Evolutionary conservation across 139 green algal genomes (phyloP).

Genomic region (Tetradesmus lagerheimii): DNA sequence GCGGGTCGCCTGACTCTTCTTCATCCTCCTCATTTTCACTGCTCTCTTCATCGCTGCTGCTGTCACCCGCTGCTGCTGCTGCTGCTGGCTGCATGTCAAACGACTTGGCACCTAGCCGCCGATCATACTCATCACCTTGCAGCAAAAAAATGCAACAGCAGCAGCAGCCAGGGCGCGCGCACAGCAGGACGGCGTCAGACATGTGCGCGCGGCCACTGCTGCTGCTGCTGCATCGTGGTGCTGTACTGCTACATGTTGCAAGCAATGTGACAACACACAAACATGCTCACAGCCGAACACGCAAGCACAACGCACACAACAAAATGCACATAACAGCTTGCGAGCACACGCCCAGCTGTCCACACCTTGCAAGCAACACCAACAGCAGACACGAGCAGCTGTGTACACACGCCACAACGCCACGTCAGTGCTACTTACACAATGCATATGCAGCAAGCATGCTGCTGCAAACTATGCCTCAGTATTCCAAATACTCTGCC

Average conservation of each 20-base stretch:
- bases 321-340: too few relatives aligned
- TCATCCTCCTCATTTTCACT: conserved; percentile 8
- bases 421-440: too few relatives aligned
- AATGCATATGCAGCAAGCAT: too few relatives aligned
- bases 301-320: too few relatives aligned
- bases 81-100: conserved; percentile 3
- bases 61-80: not conserved
- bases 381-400: too few relatives aligned
- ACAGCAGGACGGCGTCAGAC: not conserved
- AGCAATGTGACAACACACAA: not conserved
- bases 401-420: too few relatives aligned
- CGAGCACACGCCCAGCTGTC: too few relatives aligned
- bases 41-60: not conserved
- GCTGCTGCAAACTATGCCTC: too few relatives aligned
- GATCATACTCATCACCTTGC: conserved; percentile 18
- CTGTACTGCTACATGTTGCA: not conserved
- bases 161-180: not conserved
- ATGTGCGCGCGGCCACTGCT: not conserved
- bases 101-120: not conserved
- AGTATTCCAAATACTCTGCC: too few relatives aligned
- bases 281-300: too few relatives aligned
- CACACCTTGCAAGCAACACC: too few relatives aligned
- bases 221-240: not conserved
- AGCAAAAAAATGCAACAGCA: not conserved
- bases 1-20: not conserved